Percentiles rank a stretch among this genome's conserved stretches.
These are phyloP conservation scores for Claviceps digitariae DNA, from an alignment of 2,329 filamentous ascomycete species.

Conservation along the genomic window DNA sequence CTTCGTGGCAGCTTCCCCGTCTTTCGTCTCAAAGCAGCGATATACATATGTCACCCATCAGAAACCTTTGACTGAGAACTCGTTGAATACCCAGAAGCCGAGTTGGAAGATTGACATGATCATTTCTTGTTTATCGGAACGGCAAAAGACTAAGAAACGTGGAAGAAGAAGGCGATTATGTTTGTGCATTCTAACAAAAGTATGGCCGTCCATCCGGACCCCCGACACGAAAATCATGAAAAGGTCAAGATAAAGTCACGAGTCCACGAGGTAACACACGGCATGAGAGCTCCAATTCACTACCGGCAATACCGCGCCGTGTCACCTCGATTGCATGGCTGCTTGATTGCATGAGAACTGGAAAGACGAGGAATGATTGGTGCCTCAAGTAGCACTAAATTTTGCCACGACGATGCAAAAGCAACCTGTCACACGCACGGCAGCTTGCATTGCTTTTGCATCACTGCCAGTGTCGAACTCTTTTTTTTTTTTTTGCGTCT, in stretches of 20 bases:
- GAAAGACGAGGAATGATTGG: neutral
- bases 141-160: too few relatives aligned
- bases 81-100: too few relatives aligned
- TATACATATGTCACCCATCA: too few relatives aligned
- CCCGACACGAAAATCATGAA: neutral
- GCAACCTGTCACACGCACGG: neutral
- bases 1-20: too few relatives aligned
- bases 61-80: too few relatives aligned
- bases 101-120: too few relatives aligned
- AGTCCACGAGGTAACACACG: neutral
- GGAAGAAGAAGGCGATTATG: too few relatives aligned
- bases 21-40: too few relatives aligned
- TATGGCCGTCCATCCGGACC: neutral
- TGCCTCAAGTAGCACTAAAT: neutral
- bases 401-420: neutral
- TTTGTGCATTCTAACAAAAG: neutral
- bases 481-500: too few relatives aligned
- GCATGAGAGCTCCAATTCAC: neutral
- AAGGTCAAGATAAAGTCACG: neutral
- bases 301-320: neutral
- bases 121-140: too few relatives aligned
- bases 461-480: neutral
- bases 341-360: neutral
- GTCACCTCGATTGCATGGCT: neutral
- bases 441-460: neutral